A percentile compares a stretch with the other conserved stretches of the same genome.
Evolutionary conservation across 1,284 basidiomycete genomes (phyloP).

Genomic region (Singerocomus rubriflavus): DNA sequence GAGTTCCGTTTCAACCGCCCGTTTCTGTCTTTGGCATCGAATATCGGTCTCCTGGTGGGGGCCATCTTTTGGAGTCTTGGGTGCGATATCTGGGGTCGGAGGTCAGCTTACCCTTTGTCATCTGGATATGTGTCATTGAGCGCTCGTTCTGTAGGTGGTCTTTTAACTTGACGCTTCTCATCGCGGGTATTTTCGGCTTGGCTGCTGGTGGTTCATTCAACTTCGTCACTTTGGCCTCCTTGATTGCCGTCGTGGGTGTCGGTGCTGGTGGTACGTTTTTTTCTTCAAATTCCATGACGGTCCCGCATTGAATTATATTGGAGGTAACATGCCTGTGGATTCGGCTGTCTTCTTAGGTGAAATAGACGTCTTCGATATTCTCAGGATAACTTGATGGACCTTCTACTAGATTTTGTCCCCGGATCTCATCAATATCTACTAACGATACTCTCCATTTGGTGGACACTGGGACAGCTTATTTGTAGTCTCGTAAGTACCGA

Average conservation of each 20-base stretch:
- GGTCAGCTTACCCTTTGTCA: conserved; percentile 30
- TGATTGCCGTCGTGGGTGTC: conserved; percentile 44
- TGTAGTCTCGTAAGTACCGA: conserved; percentile 51
- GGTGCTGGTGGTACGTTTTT: conserved; percentile 43
- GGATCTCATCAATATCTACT: conserved; percentile 66
- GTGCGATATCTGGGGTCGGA: conserved; percentile 64
- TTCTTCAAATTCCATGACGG: neutral
- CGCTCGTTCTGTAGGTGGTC: conserved; percentile 39
- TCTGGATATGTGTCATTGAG: neutral
- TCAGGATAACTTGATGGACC: neutral
- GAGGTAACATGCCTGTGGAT: conserved; percentile 60
- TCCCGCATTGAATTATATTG: conserved; percentile 1
- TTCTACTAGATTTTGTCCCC: conserved; percentile 58
- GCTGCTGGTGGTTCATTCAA: conserved; percentile 44
- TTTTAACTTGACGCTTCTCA: conserved; percentile 63
- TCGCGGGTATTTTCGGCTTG: conserved; percentile 56
- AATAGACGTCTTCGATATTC: neutral
- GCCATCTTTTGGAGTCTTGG: conserved; percentile 65
- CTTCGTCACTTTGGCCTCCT: conserved; percentile 42
- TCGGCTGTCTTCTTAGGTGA: conserved; percentile 61
- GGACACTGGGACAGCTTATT: conserved; percentile 65
- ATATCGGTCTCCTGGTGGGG: conserved; percentile 61
- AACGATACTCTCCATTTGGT: conserved; percentile 69
- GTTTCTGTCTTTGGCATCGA: conserved; percentile 56
- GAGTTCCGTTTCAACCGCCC: conserved; percentile 58